These are phyloP conservation scores for Populus tremula DNA, from an alignment of 345 rosid species.

Conservation along the genomic window DNA sequence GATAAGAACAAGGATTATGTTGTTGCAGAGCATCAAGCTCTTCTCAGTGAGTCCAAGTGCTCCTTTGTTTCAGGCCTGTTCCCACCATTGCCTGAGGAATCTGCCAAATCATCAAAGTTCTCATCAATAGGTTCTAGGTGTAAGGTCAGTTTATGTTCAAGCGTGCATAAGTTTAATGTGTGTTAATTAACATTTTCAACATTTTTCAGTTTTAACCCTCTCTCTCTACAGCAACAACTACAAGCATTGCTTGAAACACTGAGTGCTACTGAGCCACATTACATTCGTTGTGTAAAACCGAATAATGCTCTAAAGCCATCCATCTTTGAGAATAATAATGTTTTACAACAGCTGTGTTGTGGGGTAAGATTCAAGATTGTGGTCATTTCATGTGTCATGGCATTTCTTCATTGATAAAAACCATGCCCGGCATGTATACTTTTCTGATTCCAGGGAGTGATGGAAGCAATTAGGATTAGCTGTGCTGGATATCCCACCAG, in stretches of 20 bases:
- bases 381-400: background rate
- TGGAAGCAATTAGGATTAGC: conserved; percentile 99
- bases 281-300: conserved; percentile 93
- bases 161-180: background rate
- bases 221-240: conserved; percentile 82
- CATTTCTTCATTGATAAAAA: conserved; percentile 5
- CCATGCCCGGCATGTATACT: conserved; percentile 2
- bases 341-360: conserved; percentile 85
- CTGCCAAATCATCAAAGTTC: conserved; percentile 85
- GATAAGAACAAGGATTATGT: conserved; percentile 99
- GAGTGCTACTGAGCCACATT: conserved; percentile 92
- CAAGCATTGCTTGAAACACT: conserved; percentile 88
- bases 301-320: conserved; percentile 88
- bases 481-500: conserved; percentile 96
- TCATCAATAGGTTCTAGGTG: conserved; percentile 94
- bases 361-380: conserved; percentile 57
- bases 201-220: background rate
- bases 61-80: conserved; percentile 78
- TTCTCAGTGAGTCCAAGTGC: conserved; percentile 77
- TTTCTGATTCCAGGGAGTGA: conserved; percentile 64
- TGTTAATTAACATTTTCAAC: background rate
- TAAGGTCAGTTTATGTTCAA: conserved; percentile 52
- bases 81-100: conserved; percentile 71
- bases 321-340: conserved; percentile 80
- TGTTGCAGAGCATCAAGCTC: conserved; percentile 94